Evolutionary conservation across 179 eudicot genomes (phyloP).

Genomic region (Beta macrorhiza): DNA sequence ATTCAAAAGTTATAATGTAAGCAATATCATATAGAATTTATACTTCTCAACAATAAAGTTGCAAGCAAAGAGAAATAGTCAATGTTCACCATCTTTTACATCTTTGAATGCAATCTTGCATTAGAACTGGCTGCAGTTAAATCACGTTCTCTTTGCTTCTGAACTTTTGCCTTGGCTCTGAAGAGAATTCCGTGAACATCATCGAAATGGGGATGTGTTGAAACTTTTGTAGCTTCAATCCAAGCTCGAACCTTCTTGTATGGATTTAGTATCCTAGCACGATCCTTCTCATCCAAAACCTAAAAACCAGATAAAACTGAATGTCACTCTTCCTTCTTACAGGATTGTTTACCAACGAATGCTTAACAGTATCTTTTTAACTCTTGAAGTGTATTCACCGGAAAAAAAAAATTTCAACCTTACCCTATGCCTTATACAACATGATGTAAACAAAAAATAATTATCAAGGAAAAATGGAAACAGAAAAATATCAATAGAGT

Average conservation of each 20-base stretch:
- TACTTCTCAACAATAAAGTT: background rate
- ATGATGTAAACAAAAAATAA: background rate
- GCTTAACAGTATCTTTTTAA: too few relatives aligned
- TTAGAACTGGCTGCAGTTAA: background rate
- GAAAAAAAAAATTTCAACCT: too few relatives aligned
- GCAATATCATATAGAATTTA: background rate
- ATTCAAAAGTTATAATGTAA: background rate
- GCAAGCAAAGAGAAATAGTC: too few relatives aligned
- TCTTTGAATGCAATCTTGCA: constrained; percentile 29
- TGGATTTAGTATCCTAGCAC: constrained; percentile 54
- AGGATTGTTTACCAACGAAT: background rate
- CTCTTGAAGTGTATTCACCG: background rate
- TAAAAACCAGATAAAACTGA: constrained; percentile 24
- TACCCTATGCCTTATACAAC: background rate
- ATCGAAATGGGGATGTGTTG: constrained; percentile 77
- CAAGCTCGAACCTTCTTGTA: constrained; percentile 62
- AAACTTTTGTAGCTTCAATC: constrained; percentile 62
- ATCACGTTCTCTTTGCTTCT: constrained; percentile 34
- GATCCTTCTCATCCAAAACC: constrained; percentile 55
- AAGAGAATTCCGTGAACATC: constrained; percentile 56
- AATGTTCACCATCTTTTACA: constrained; percentile 17
- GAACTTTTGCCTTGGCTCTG: constrained; percentile 38
- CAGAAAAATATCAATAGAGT: background rate
- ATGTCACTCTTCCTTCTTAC: background rate
- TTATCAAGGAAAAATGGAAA: background rate